Evolutionary conservation across 352 stramenopile genomes (phyloP).

Genomic region (Pythium periplocum): DNA sequence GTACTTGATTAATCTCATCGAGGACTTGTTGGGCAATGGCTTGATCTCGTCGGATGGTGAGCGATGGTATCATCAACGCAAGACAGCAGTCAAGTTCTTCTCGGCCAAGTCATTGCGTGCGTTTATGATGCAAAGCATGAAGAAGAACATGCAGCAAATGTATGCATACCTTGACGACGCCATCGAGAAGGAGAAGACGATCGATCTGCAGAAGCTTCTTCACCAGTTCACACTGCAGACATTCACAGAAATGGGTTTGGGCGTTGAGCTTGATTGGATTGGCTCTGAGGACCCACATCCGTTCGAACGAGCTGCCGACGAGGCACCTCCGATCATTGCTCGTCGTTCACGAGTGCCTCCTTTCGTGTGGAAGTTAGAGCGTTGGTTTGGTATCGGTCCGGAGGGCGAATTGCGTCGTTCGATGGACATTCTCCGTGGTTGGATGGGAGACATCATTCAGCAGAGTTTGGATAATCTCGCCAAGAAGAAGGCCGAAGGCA

Average conservation of each 20-base stretch:
- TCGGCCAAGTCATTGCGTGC: slow-evolving; percentile 31
- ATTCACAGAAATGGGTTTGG: slow-evolving; percentile 45
- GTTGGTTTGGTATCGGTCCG: slow-evolving; percentile 29
- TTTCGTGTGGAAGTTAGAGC: slow-evolving; percentile 40
- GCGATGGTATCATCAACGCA: slow-evolving; percentile 40
- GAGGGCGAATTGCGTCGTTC: slow-evolving; percentile 20
- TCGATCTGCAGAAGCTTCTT: slow-evolving; percentile 37
- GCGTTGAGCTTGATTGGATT: slow-evolving; percentile 30
- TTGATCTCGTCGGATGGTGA: slow-evolving; percentile 15
- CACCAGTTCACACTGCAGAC: slow-evolving; percentile 38
- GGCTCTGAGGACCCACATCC: slow-evolving; percentile 33
- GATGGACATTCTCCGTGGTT: slow-evolving; percentile 29
- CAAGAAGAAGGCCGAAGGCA: slow-evolving; percentile 15
- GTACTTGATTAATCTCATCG: slow-evolving; percentile 6
- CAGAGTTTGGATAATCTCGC: slow-evolving; percentile 25
- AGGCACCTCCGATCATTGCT: background rate
- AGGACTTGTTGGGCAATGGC: slow-evolving; percentile 5
- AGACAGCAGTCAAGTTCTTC: slow-evolving; percentile 35
- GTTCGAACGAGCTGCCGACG: slow-evolving; percentile 17
- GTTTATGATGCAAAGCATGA: slow-evolving; percentile 33
- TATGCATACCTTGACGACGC: slow-evolving; percentile 23
- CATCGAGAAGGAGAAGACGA: slow-evolving; percentile 10
- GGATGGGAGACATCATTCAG: slow-evolving; percentile 37
- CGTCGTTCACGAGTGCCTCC: slow-evolving; percentile 22
- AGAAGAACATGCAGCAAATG: slow-evolving; percentile 25